Evolutionary conservation across 2,329 filamentous ascomycete species (phyloP), one percentile per base, ranked within the genome.

Genomic region (Pleurostoma richardsiae): DNA sequence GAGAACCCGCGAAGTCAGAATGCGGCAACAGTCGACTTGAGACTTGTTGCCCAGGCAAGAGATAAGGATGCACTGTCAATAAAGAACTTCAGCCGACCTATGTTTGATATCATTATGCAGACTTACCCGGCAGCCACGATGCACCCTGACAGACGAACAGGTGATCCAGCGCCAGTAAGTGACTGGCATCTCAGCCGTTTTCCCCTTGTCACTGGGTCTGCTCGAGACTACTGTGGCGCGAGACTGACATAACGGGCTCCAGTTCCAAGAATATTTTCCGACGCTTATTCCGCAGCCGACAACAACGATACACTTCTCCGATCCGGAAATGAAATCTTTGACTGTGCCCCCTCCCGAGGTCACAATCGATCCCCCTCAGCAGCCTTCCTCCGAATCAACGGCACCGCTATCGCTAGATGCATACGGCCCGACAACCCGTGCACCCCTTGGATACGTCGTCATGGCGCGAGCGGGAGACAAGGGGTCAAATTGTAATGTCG

Each of bases 261-360:
- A 49, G 47, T 49, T 45, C 29, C 47, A 49, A 42, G 47, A 49
- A 26, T 49, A 49, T 44, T 49, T 49, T 28, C 47, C 47, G 4
- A 49, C 47, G 4, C 36, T 49, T 10, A 45, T 49, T 19, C 36
- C 47, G 8, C 47, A 49, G 29, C 47, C 44, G 6, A 40, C 47
- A 4, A 29, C 43, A 3, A 39, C 19, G 10, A 40, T 46, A 7
- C 47, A 49, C 39, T 49, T 46, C 38, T 49, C 47, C 6, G 30
- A 40, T 26, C 28, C 44, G 5, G 43, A 31, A n/a, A 30, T 30
- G 10, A n/a, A 36, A 36, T 36, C 33, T 36, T 8, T 36, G 33
- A n/a, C n/a, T 8, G n/a, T 36, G 8, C 33, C 33, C n/a, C 33
- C 33, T 8, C 33, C 33, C 8, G 33, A 36, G 33, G n/a, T 8